phyloP scores from a whole-genome alignment of 2,329 filamentous ascomycete species.

The Botrytis hyacinthi region DNA sequence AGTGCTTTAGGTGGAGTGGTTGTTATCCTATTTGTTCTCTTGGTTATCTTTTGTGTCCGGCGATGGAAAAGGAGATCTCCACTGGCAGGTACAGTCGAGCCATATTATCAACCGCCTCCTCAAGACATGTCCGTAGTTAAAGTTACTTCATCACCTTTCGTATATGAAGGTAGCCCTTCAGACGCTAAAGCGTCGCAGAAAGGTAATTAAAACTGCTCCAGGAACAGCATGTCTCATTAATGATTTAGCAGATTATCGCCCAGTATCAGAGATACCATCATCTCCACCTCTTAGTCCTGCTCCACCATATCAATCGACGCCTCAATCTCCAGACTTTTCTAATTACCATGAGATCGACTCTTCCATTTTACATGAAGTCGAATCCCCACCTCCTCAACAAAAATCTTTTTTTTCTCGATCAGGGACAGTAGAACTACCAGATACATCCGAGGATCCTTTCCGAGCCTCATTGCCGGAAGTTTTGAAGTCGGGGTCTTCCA shows the following conservation, averaged over 20 bases:
- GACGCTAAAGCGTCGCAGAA: not conserved
- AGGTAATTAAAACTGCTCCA: not conserved
- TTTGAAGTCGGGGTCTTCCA: not conserved
- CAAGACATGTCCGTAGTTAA: not conserved
- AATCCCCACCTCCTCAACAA: not conserved
- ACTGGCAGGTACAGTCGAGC: not conserved
- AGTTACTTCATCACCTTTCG: not conserved
- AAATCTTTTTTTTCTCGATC: not conserved
- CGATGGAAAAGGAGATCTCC: not conserved
- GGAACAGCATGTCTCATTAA: not conserved
- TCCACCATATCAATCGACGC: slow-evolving; percentile 13
- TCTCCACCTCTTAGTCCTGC: slow-evolving; percentile 12
- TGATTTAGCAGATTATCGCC: not conserved
- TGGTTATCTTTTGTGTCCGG: not conserved
- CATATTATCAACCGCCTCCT: not conserved
- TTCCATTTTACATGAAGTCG: not conserved
- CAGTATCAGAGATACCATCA: not conserved
- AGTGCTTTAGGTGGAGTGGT: not conserved
- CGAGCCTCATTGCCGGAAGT: not conserved
- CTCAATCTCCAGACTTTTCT: not conserved
- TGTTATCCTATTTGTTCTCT: not conserved
- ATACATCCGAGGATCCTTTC: not conserved
- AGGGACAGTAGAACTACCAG: slow-evolving; percentile 3
- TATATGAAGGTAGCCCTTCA: not conserved
- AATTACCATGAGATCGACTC: slow-evolving; percentile 15